Evolutionary conservation across 495 filamentous ascomycete species (phyloP), one percentile per base, ranked within the genome.

Genomic region (Penicillium riverlandense): DNA sequence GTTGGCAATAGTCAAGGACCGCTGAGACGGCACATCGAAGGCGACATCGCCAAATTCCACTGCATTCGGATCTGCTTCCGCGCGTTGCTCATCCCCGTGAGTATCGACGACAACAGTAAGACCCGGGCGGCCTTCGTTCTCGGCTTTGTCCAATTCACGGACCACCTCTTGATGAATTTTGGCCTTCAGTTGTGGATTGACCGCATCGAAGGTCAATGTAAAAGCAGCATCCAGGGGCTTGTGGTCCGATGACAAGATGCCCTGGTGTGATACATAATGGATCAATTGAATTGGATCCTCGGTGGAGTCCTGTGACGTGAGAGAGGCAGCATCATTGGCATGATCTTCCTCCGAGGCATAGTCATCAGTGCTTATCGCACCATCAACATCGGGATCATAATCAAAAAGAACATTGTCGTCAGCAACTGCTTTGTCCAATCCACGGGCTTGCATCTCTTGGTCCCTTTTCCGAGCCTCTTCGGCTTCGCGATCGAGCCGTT

Each of bases 231-330:
- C 77, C 8, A 97, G 57, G 0, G 94, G 94, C 61, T 99, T 99
- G 60, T 99, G 94, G 59, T 99, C 94, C 5, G 91, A 96, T 2
- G 94, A 94, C 10, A 85, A 72, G 11, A 97, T 79, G 16, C 85
- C 78, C 59, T 96, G 90, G 55, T 96, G 87, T 2, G 91, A 88
- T 2, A 81, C 79, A 61, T 99, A 99, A 43, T 79, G 74, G 36
- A 91, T 80, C 12, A 90, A 71, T 27, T 62, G 69, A 41, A 95
- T 77, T 22, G 72, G 66, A 27, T 82, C 69, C 13, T 61, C 41
- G 0, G 40, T 12, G 8, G 47, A 44, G 14, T 47, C 33, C 7
- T 49, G 38, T 2, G 56, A 54, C 33, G 53, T 43, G 22, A 45
- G 27, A 6, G 54, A 60, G 0, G 43, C 44, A 11, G 45, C 40